phyloP scores from a whole-genome alignment of 2,329 filamentous ascomycete species.

The Teratosphaeria destructans region DNA sequence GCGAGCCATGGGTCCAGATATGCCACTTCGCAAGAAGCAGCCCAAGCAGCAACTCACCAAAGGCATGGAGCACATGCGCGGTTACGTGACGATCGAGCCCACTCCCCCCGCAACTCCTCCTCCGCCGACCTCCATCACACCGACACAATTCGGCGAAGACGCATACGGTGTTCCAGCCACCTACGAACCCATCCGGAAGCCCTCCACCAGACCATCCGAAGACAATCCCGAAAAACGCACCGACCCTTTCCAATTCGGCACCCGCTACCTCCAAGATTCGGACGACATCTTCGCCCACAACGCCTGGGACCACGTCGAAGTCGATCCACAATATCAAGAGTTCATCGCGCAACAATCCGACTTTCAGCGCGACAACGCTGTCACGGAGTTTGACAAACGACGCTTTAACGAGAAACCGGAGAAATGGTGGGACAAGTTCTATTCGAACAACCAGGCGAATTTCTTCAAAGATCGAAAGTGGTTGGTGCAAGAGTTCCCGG shows the following conservation, averaged over 20 bases:
- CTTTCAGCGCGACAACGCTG: conserved; percentile 74
- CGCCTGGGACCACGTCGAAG: conserved; percentile 96
- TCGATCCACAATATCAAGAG: conserved; percentile 76
- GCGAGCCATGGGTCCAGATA: background rate
- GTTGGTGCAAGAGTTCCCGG: conserved; percentile 89
- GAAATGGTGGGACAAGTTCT: conserved; percentile 97
- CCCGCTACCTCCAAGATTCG: conserved; percentile 68
- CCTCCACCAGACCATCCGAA: conserved; percentile 57
- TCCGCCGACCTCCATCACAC: background rate
- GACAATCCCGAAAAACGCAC: conserved; percentile 70
- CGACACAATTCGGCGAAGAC: conserved; percentile 23
- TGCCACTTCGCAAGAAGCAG: conserved; percentile 12
- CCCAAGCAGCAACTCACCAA: conserved; percentile 37
- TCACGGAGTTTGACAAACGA: conserved; percentile 87
- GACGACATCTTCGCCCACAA: conserved; percentile 97
- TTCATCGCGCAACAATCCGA: conserved; percentile 77
- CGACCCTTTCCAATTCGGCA: conserved; percentile 94
- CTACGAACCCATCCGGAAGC: conserved; percentile 35
- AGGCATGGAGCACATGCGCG: conserved; percentile 43
- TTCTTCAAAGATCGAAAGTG: conserved; percentile 99
- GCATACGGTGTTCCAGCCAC: conserved; percentile 41
- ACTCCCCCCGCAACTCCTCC: conserved; percentile 15
- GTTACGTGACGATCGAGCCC: conserved; percentile 34
- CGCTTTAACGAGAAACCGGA: conserved; percentile 81
- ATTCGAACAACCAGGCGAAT: conserved; percentile 92